Percentiles rank a stretch among this genome's conserved stretches.
These are phyloP conservation scores for Xylaria flabelliformis DNA, from an alignment of 495 filamentous ascomycete genomes.

Conservation along the genomic window DNA sequence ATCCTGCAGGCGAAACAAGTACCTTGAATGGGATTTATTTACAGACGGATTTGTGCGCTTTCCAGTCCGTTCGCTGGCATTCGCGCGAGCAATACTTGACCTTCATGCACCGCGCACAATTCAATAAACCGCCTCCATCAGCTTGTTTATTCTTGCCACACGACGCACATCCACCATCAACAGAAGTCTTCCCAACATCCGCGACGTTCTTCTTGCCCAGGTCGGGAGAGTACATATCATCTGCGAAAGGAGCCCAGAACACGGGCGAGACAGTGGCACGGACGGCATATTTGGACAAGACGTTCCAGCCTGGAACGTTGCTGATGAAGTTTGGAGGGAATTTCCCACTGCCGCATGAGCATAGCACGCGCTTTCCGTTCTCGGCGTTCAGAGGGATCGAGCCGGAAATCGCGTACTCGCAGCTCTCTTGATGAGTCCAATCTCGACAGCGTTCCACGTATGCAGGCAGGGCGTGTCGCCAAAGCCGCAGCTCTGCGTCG, in stretches of 20 bases:
- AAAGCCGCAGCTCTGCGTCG: slow-evolving; percentile 52
- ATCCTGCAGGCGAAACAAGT: neutral
- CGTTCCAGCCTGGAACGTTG: slow-evolving; percentile 35
- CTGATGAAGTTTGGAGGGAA: slow-evolving; percentile 39
- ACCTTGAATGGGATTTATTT: neutral
- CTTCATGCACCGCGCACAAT: slow-evolving; percentile 36
- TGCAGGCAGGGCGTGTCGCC: slow-evolving; percentile 55
- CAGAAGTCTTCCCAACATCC: neutral
- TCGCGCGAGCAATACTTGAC: slow-evolving; percentile 41
- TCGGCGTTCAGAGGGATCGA: slow-evolving; percentile 41
- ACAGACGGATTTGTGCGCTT: slow-evolving; percentile 33
- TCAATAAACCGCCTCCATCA: slow-evolving; percentile 33
- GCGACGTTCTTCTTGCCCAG: neutral
- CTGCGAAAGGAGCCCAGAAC: slow-evolving; percentile 43
- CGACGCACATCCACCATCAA: neutral
- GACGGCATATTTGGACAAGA: slow-evolving; percentile 36
- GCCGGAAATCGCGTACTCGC: slow-evolving; percentile 49
- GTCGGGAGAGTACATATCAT: slow-evolving; percentile 25
- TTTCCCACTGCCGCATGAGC: slow-evolving; percentile 47
- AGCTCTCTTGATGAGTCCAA: slow-evolving; percentile 53
- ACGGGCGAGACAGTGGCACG: slow-evolving; percentile 43
- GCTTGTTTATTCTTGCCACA: slow-evolving; percentile 2
- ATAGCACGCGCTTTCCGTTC: slow-evolving; percentile 30
- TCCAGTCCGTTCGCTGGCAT: slow-evolving; percentile 47
- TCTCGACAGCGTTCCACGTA: slow-evolving; percentile 60